phyloP scores from a whole-genome alignment of 306 rosid genomes.

The Cicer yamashitae region DNA sequence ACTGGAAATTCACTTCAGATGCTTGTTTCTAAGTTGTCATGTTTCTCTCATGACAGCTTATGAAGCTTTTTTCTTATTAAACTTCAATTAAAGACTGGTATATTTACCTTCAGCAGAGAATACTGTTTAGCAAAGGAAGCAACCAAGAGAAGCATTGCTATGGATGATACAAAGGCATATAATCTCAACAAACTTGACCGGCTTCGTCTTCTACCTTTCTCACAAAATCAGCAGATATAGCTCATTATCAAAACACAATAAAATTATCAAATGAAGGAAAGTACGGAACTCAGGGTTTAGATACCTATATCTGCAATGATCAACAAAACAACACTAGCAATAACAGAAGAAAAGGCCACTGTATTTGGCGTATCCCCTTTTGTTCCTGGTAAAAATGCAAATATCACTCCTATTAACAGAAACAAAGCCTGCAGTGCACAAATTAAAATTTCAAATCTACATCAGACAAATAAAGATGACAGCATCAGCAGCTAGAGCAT shows the following conservation, averaged over 20 bases:
- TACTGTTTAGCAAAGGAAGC: slow-evolving; percentile 52
- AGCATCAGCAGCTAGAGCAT: background rate
- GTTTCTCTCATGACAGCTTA: background rate
- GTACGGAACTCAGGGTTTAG: slow-evolving; percentile 5
- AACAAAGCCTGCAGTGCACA: slow-evolving; percentile 63
- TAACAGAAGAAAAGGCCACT: slow-evolving; percentile 57
- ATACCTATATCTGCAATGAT: slow-evolving; percentile 71
- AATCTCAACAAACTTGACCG: slow-evolving; percentile 59
- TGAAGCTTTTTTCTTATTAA: background rate
- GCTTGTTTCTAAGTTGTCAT: slow-evolving; percentile 4
- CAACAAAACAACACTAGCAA: slow-evolving; percentile 56
- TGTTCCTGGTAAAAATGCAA: slow-evolving; percentile 49
- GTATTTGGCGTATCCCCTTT: slow-evolving; percentile 50
- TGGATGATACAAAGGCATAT: slow-evolving; percentile 58
- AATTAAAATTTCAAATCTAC: slow-evolving; percentile 38
- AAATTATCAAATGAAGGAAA: background rate
- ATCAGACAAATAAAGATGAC: slow-evolving; percentile 1
- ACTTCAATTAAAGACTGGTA: slow-evolving; percentile 9
- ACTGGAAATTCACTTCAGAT: slow-evolving; percentile 3
- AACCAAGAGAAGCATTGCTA: slow-evolving; percentile 49
- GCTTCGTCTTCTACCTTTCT: slow-evolving; percentile 77
- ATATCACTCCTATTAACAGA: slow-evolving; percentile 55
- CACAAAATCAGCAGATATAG: slow-evolving; percentile 38
- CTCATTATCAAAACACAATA: background rate
- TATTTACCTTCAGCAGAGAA: slow-evolving; percentile 64